phyloP scores from a whole-genome alignment of 116 monocot species.

The Papilionanthe hybrid region DNA sequence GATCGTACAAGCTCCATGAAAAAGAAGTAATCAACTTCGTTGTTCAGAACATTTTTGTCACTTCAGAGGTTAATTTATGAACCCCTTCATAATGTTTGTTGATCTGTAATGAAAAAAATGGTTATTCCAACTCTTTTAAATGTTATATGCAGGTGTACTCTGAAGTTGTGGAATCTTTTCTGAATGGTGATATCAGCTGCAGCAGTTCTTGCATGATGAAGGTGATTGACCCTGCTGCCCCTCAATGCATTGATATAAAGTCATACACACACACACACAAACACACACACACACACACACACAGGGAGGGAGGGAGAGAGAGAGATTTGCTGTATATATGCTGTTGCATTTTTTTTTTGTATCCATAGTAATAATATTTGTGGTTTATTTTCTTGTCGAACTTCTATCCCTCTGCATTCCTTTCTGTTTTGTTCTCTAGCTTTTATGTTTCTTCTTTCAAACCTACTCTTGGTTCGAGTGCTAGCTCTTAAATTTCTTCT shows the following conservation, averaged over 20 bases:
- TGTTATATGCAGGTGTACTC: not conserved
- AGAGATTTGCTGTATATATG: too few relatives aligned
- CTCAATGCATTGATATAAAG: not conserved
- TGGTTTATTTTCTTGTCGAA: not conserved
- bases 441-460: not conserved
- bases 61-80: slow-evolving; percentile 32
- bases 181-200: not conserved
- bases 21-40: slow-evolving; percentile 49
- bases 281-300: too few relatives aligned
- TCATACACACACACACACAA: too few relatives aligned
- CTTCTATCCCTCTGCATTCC: not conserved
- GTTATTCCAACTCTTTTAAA: not conserved
- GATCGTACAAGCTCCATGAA: slow-evolving; percentile 35
- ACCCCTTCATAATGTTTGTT: not conserved
- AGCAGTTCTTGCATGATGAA: slow-evolving; percentile 6
- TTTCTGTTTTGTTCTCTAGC: not conserved
- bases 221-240: not conserved
- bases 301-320: too few relatives aligned
- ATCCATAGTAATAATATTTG: not conserved
- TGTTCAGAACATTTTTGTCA: slow-evolving; percentile 39
- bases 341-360: not conserved
- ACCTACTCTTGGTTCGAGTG: too few relatives aligned
- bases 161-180: not conserved
- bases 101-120: not conserved
- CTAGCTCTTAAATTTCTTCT: too few relatives aligned